phyloP scores from a whole-genome alignment of 768 basidiomycete species.

The Suillus bovinus region DNA sequence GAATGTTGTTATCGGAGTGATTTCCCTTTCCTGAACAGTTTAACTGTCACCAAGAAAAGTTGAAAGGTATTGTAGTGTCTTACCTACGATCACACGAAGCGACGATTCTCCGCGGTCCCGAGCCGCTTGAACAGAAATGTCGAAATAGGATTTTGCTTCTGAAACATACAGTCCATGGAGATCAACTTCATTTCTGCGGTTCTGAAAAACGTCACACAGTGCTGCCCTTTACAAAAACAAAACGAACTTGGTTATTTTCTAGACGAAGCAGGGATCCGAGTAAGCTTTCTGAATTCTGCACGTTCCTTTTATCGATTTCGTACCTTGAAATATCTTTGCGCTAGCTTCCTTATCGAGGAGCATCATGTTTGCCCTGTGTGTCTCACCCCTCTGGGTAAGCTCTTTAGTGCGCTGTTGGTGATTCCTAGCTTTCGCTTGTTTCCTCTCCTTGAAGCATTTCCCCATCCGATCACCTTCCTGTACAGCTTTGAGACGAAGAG shows the following conservation, averaged over 20 bases:
- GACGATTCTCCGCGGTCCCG: slow-evolving; percentile 55
- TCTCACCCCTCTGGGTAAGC: slow-evolving; percentile 72
- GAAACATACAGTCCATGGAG: slow-evolving; percentile 87
- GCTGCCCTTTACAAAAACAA: not conserved
- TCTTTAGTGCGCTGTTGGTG: slow-evolving; percentile 54
- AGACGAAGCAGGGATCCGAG: not conserved
- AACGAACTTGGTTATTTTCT: slow-evolving; percentile 11
- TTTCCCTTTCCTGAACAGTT: slow-evolving; percentile 67
- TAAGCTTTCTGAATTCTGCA: not conserved
- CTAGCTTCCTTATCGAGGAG: slow-evolving; percentile 72
- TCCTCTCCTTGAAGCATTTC: slow-evolving; percentile 58
- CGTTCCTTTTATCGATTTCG: slow-evolving; percentile 27
- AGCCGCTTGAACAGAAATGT: slow-evolving; percentile 63
- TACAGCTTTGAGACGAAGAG: slow-evolving; percentile 70
- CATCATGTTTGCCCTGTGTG: slow-evolving; percentile 71
- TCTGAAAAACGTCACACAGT: slow-evolving; percentile 2
- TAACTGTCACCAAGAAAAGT: not conserved
- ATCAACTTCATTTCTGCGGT: slow-evolving; percentile 66
- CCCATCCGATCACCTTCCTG: slow-evolving; percentile 73
- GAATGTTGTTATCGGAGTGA: slow-evolving; percentile 69
- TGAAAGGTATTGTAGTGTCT: slow-evolving; percentile 21
- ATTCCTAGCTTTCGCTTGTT: slow-evolving; percentile 43
- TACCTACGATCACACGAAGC: slow-evolving; percentile 79
- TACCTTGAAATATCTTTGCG: slow-evolving; percentile 81
- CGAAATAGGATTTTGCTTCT: slow-evolving; percentile 75